Base-by-base conservation (phyloP, 2,329 filamentous ascomycete genomes). In the Tolypocladium tundrense region DNA sequence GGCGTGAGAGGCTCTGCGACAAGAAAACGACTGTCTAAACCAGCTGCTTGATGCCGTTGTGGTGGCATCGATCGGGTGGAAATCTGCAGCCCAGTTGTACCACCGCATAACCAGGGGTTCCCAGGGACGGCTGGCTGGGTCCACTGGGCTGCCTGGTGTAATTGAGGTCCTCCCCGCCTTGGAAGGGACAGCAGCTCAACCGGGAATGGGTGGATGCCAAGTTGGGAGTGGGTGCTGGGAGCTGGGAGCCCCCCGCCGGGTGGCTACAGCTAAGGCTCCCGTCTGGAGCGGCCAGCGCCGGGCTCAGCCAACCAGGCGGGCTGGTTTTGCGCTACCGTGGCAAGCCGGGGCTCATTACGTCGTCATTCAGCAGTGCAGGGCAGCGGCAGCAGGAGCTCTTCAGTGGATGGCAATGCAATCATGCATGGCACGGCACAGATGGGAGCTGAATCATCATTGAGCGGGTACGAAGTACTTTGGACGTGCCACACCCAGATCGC, bases 291-390 rank as follows among this genome's bases (percentile, higher is more conserved):
- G 27, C 24, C 19, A 45, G 33, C 42, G 33, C 16, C 42, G 10
- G 16, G 8, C 5, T 19, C 41, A 53, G 43, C 57, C 57, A 58
- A 58, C 33, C 52, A 58, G 53, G 24, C 37, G 39, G 42, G 33
- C 21, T 37, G 10, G 24, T 33, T 11, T 27, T 50, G 57, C 48
- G 31, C 48, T 52, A 37, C 48, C 48, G 14, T 27, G n/a, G 48
- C 35, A 41, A 41, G 10, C n/a, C 24, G 56, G 52, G 50, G 31
- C 55, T 42, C 37, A 58, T 60, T 57, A 60, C 56, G 59, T 62
- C 56, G 58, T 60, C 39, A 53, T 53, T 61, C 59, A 59, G 57
- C 56, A 61, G 54, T 2, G 45, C 57, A 53, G 55, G 57, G 45
- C 53, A 55, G 19, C 10, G n/a, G 48, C 8, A 51, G 16, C 45